Base-by-base conservation (phyloP, 169 alveolate species). In the Plasmodium gonderi region DNA sequence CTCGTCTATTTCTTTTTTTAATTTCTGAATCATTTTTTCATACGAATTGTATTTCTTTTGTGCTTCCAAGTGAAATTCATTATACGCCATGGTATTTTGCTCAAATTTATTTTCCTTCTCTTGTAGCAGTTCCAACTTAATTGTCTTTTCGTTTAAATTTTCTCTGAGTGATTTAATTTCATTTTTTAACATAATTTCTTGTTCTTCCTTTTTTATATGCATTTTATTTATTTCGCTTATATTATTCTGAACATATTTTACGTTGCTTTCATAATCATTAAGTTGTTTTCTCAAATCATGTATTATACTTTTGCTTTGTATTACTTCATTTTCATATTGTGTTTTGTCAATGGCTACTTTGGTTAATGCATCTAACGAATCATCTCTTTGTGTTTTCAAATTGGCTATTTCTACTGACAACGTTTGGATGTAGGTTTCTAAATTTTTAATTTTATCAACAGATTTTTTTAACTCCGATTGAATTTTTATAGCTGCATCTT, bases 401-500 rank as follows among this genome's bases (percentile, higher is more conserved):
- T 85, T 85, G 9, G 79, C 44, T 8, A 85, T 85, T 65, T 85
- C 92, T 0, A 85, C 38, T 11, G 92, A 85, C 51, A 85, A 31
- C 67, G 92, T 85, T 33, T 85, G 92, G 12, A 85, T 85, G 47
- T 85, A 85, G 23, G 85, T 33, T 51, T 85, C 92, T 51, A 85
- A 54, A 33, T 75, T 85, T 75, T 85, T 85, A 38, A 75, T 85
- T 85, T 85, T 85, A 38, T 85, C 92, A 26, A 85, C 92, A 17
- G 92, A 85, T 47, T 85, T 85, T 74, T 85, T 85, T 78, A 85
- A 85, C 68, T 85, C 92, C 14, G 89, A 74, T 75, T 85, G 92
- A n/a, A 85, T 85, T 67, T 85, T 85, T 85, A 85, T 85, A 17
- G 92, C 92, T 8, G 92, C 92, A 44, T 85, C 92, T 85, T 85